A percentile compares a stretch with the other conserved stretches of the same genome.
Conservation (phyloP, 108 stramenopile species). For the Epipyxis sp. region DNA sequence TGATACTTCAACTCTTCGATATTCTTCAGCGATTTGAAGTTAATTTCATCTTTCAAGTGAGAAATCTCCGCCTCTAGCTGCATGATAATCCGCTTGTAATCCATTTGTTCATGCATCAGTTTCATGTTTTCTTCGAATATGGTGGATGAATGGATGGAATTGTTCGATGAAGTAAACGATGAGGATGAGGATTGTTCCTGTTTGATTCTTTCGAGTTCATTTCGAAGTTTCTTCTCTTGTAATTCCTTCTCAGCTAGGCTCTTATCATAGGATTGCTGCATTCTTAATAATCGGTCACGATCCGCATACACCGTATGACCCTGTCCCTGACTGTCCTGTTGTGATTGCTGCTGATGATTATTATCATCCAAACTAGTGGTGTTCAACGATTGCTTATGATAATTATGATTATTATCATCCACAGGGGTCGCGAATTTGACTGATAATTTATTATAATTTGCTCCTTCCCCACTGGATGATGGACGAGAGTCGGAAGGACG, state of each 20-base stretch:
- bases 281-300: too few species aligned
- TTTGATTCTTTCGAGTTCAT: too few species aligned
- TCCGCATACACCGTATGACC: background rate
- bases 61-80: background rate
- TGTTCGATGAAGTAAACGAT: background rate
- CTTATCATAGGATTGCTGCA: too few species aligned
- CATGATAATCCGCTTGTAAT: background rate
- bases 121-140: background rate
- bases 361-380: too few species aligned
- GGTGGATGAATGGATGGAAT: background rate
- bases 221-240: too few species aligned
- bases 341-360: background rate
- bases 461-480: too few species aligned
- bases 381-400: too few species aligned
- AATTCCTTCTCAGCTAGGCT: too few species aligned
- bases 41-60: background rate
- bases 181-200: background rate
- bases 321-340: background rate
- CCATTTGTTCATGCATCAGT: background rate
- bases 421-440: too few species aligned
- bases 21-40: background rate
- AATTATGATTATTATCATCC: too few species aligned
- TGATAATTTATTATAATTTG: too few species aligned
- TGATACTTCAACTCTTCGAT: background rate
- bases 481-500: too few species aligned